A percentile compares a stretch with the other conserved stretches of the same genome.
These are phyloP conservation scores for Xanthoconium stramineum DNA, from an alignment of 768 basidiomycete species.

Conservation along the genomic window DNA sequence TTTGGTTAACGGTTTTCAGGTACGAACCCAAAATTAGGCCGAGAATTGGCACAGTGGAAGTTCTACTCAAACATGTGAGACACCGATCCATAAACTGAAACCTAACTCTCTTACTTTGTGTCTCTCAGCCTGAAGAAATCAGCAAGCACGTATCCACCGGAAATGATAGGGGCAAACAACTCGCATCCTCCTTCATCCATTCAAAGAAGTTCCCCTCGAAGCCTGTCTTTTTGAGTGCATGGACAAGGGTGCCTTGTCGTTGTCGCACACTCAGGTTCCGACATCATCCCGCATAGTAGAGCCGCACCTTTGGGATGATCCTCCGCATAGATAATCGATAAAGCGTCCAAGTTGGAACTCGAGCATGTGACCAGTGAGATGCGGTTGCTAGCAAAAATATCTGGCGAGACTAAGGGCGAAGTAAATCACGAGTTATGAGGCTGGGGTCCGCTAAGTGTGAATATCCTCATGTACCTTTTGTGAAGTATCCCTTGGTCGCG, in stretches of 20 bases:
- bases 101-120: slow-evolving; percentile 7
- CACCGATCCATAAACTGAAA: neutral
- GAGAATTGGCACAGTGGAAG: slow-evolving; percentile 24
- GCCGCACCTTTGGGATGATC: slow-evolving; percentile 13
- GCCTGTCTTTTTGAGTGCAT: slow-evolving; percentile 17
- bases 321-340: slow-evolving; percentile 5
- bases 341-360: slow-evolving; percentile 6
- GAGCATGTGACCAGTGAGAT: slow-evolving; percentile 28
- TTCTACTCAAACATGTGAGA: slow-evolving; percentile 12
- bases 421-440: neutral
- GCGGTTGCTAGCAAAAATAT: slow-evolving; percentile 34
- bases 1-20: slow-evolving; percentile 26
- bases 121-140: slow-evolving; percentile 8
- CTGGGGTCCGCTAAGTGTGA: neutral
- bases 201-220: slow-evolving; percentile 21
- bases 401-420: slow-evolving; percentile 19
- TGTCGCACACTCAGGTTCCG: slow-evolving; percentile 22
- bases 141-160: neutral
- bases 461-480: slow-evolving; percentile 25
- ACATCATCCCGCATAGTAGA: slow-evolving; percentile 24
- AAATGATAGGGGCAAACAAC: neutral
- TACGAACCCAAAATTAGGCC: slow-evolving; percentile 26
- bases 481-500: slow-evolving; percentile 30
- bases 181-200: slow-evolving; percentile 21
- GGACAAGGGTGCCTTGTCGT: slow-evolving; percentile 22